A percentile compares a stretch with the other conserved stretches of the same genome.
phyloP scores from a whole-genome alignment of 2,329 filamentous ascomycete genomes.

The Fragosphaeria purpurea region DNA sequence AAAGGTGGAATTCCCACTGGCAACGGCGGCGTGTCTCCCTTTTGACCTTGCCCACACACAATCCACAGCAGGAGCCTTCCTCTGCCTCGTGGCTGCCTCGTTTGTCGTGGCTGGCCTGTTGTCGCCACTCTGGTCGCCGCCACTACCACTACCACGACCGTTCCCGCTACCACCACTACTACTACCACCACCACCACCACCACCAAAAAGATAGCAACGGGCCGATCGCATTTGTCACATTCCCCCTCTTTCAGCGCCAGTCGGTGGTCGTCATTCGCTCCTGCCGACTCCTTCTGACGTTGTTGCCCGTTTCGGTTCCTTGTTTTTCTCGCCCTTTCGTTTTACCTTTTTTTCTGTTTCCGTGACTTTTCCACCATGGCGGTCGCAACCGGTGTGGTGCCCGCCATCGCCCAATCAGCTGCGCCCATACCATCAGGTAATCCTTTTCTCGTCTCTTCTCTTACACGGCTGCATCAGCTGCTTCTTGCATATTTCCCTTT shows the following conservation, averaged over 20 bases:
- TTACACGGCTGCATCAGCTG: background rate
- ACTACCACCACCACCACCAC: background rate
- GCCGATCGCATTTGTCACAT: background rate
- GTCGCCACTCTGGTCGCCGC: background rate
- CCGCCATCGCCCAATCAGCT: conserved; percentile 19
- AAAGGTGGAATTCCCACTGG: no score
- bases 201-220: background rate
- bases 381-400: conserved; percentile 18
- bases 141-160: background rate
- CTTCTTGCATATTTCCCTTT: background rate
- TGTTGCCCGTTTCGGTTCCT: background rate
- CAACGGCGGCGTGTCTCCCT: conserved; percentile 1
- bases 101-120: background rate
- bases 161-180: background rate
- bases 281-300: background rate
- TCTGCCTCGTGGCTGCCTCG: background rate
- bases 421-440: conserved; percentile 19
- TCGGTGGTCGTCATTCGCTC: no score
- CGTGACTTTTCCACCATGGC: conserved; percentile 8
- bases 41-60: background rate
- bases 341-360: background rate
- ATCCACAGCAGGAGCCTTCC: background rate
- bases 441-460: background rate
- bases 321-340: background rate
- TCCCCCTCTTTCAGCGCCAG: no score